Conservation (phyloP, 371 early-diverging fungal genomes). For the Funneliformis caledonium region DNA sequence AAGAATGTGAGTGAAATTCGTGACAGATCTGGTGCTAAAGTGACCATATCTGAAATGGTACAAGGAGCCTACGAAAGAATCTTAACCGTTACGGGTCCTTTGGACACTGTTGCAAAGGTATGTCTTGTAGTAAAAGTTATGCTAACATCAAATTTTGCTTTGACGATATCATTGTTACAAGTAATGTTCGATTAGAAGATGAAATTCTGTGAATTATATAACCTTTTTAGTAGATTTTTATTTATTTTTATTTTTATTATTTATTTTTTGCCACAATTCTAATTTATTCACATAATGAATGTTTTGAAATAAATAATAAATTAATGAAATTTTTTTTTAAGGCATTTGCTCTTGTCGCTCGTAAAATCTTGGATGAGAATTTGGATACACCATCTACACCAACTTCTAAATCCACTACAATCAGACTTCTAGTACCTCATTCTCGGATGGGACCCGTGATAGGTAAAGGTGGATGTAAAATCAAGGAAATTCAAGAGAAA, state of each 20-base stretch:
- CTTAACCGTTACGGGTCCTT: conserved; percentile 79
- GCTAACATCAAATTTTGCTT: not conserved
- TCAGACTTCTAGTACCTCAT: conserved; percentile 77
- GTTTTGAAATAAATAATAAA: not conserved
- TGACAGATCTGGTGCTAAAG: conserved; percentile 79
- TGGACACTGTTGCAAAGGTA: conserved; percentile 75
- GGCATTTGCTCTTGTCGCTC: conserved; percentile 76
- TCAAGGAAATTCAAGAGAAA: conserved; percentile 85
- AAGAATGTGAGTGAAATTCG: conserved; percentile 84
- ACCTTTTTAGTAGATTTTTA: not conserved
- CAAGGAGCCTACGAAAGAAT: conserved; percentile 86
- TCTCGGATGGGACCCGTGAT: conserved; percentile 88
- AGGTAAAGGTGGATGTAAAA: conserved; percentile 86
- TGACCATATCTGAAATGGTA: conserved; percentile 86
- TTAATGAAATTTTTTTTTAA: conserved; percentile 32
- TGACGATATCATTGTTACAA: not conserved
- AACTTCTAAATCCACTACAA: conserved; percentile 55
- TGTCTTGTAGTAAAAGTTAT: not conserved
- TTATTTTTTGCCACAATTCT: not conserved
- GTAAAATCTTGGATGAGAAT: conserved; percentile 65
- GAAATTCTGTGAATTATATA: not conserved
- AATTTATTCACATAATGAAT: not conserved
- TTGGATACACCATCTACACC: conserved; percentile 50
- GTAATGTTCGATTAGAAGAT: not conserved
- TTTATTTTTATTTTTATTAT: not conserved